A percentile compares a stretch with the other conserved stretches of the same genome.
Evolutionary conservation across 495 filamentous ascomycete genomes (phyloP).

Genomic region (Trichocladium uniseriatum): DNA sequence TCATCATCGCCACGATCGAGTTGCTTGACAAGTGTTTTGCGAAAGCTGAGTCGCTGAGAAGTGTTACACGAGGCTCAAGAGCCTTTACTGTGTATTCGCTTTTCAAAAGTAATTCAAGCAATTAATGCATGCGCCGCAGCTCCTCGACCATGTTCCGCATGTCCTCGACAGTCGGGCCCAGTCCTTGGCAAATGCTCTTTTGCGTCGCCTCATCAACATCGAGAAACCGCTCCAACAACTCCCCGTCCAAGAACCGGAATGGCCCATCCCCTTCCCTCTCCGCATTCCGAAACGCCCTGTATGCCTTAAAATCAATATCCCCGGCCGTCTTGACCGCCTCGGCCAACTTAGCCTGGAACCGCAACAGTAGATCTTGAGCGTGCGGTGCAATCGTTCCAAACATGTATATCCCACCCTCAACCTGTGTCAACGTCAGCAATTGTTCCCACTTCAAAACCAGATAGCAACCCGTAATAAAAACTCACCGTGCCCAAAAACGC

Average conservation of each 20-base stretch:
- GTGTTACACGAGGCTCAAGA: neutral
- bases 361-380: slow-evolving; percentile 71
- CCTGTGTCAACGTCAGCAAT: slow-evolving; percentile 38
- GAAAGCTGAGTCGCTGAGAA: neutral
- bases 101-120: too few relatives aligned
- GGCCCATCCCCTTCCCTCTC: slow-evolving; percentile 67
- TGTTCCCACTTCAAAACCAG: too few relatives aligned
- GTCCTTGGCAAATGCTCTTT: slow-evolving; percentile 51
- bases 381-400: slow-evolving; percentile 63
- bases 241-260: slow-evolving; percentile 83
- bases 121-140: slow-evolving; percentile 58
- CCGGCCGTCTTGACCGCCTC: slow-evolving; percentile 58
- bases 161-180: slow-evolving; percentile 59
- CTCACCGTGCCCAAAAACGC: slow-evolving; percentile 87
- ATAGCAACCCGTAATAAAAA: slow-evolving; percentile 3
- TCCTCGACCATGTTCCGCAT: slow-evolving; percentile 66
- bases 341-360: slow-evolving; percentile 61
- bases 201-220: slow-evolving; percentile 56
- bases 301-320: slow-evolving; percentile 61
- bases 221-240: slow-evolving; percentile 79
- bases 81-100: neutral
- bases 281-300: slow-evolving; percentile 65
- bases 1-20: neutral
- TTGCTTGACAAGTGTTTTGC: too few relatives aligned
- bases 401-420: slow-evolving; percentile 86